Evolutionary conservation across 73 alveolate genomes (phyloP), one percentile per base, ranked within the genome.

Genomic region (Symbiodinium pilosum): DNA sequence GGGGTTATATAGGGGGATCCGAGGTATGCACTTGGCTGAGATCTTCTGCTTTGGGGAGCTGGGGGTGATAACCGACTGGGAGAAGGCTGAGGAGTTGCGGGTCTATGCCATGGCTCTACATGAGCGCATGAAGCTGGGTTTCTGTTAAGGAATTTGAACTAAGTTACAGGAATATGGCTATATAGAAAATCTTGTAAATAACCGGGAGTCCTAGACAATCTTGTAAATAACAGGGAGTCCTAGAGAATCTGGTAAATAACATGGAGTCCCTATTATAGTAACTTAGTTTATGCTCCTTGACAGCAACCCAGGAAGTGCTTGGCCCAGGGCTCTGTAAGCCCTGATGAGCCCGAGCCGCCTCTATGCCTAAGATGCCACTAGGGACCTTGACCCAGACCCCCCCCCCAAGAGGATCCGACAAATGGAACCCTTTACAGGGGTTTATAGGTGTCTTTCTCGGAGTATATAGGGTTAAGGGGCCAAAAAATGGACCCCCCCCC

Each of bases 1-100:
- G n/a, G n/a, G n/a, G n/a, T n/a, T n/a, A n/a, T n/a, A n/a, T n/a
- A n/a, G n/a, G n/a, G n/a, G n/a, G n/a, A n/a, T n/a, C n/a, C n/a
- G n/a, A n/a, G n/a, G n/a, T 43, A 73, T 73, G 85, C 85, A 73
- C 85, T 69, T 88, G 20, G 75, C 95, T 12, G 95, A 88, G 95
- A 64, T 88, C 71, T 88, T 56, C 51, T 88, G 95, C 36, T 71
- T 88, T 11, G 95, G 95, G 38, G 71, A 59, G 69, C 84, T 73
- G 9, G 85, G 85, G 86, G 86, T 40, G 44, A 64, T 38, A n/a
- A 42, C 85, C 4, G 95, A 88, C 47, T 36, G 18, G 36, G 44
- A 59, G 95, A 59, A 54, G 86, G 95, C 95, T 14, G 86, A 54
- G 44, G 95, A 54, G 86, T 71, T 59, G 86, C 40, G 95, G 44